Conservation (phyloP, 2,329 filamentous ascomycete genomes). For the Botrytis medusae region DNA sequence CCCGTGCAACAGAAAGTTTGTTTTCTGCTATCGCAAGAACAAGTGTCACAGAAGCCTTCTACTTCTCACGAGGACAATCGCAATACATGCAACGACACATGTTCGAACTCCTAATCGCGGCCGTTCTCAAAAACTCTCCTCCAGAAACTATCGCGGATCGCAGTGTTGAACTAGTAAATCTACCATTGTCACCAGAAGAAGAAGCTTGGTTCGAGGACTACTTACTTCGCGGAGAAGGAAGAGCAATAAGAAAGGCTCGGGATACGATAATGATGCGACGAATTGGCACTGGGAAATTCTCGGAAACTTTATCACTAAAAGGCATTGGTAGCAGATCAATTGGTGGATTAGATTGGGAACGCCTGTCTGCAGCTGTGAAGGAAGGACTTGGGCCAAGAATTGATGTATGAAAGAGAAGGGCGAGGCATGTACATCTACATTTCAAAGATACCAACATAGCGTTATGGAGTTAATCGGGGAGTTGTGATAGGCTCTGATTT, state of each 20-base stretch:
- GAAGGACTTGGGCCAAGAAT: constrained; percentile 38
- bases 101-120: constrained; percentile 64
- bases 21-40: constrained; percentile 67
- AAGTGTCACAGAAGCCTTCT: constrained; percentile 70
- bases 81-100: constrained; percentile 61
- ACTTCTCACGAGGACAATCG: constrained; percentile 67
- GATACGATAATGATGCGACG: constrained; percentile 74
- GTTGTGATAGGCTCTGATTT: neutral
- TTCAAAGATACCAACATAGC: constrained; percentile 25
- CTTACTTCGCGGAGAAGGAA: constrained; percentile 63
- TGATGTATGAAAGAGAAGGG: constrained; percentile 13
- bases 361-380: constrained; percentile 34
- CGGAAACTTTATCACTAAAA: constrained; percentile 48
- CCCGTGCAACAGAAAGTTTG: constrained; percentile 62
- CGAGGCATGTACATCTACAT: constrained; percentile 5
- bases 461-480: constrained; percentile 18
- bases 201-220: constrained; percentile 73
- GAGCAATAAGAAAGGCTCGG: constrained; percentile 61
- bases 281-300: constrained; percentile 64
- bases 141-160: constrained; percentile 50
- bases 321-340: constrained; percentile 35
- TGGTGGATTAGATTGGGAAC: constrained; percentile 38
- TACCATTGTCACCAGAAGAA: constrained; percentile 70
- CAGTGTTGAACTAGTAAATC: constrained; percentile 67
- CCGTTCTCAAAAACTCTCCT: constrained; percentile 50